Evolutionary conservation across 768 basidiomycete species (phyloP).

Genomic region (Serendipita indica): DNA sequence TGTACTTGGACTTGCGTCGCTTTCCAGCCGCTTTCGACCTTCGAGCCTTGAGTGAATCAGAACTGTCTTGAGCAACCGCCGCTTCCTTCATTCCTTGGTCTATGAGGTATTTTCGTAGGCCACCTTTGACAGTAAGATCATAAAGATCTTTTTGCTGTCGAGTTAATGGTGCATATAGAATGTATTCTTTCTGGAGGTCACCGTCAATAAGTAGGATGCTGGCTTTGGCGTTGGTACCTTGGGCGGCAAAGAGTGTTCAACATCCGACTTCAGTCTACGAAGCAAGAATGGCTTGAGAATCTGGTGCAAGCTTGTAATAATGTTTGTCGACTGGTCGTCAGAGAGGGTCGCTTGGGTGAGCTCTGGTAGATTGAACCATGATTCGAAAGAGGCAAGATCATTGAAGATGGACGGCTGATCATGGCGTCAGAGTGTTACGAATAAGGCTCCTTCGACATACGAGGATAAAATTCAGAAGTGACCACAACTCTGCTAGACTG

Average conservation of each 20-base stretch:
- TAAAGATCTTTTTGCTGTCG: constrained; percentile 73
- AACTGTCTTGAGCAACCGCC: constrained; percentile 22
- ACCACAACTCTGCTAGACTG: constrained; percentile 90
- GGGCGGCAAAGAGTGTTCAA: constrained; percentile 71
- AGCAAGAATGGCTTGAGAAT: constrained; percentile 94
- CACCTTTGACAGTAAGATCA: constrained; percentile 58
- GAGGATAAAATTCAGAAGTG: constrained; percentile 86
- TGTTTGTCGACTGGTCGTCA: constrained; percentile 40
- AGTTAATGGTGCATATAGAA: constrained; percentile 82
- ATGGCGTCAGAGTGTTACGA: background rate
- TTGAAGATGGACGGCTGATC: constrained; percentile 67
- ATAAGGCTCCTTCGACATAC: background rate
- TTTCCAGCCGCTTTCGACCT: constrained; percentile 17
- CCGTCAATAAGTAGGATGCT: background rate
- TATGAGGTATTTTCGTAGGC: constrained; percentile 37
- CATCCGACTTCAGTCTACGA: constrained; percentile 81
- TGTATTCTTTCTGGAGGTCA: constrained; percentile 80
- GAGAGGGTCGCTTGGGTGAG: constrained; percentile 39
- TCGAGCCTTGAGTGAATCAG: constrained; percentile 17
- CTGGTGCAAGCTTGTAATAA: constrained; percentile 68
- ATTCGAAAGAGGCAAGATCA: constrained; percentile 78
- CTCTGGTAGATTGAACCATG: constrained; percentile 72
- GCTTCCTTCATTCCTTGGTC: constrained; percentile 22
- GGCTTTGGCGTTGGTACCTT: constrained; percentile 21
- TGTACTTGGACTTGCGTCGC: constrained; percentile 32